These are phyloP conservation scores for Purpureocillium lavendulum DNA, from an alignment of 2,329 filamentous ascomycete genomes.

Conservation along the genomic window DNA sequence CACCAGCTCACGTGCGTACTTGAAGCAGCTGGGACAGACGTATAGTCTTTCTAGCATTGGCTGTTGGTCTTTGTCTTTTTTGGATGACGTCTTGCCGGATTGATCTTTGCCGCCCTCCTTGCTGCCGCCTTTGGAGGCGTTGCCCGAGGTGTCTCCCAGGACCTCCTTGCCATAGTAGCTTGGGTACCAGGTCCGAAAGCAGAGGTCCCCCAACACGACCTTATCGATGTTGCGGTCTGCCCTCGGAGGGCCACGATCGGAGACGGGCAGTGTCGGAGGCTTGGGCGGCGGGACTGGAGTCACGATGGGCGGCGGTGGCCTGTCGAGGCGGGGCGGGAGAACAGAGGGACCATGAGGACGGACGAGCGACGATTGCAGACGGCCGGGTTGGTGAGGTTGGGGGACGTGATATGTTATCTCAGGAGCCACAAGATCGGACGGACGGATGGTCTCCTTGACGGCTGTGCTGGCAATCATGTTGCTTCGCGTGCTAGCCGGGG, in stretches of 20 bases:
- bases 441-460: conserved; percentile 17
- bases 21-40: conserved; percentile 90
- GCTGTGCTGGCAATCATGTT: conserved; percentile 1
- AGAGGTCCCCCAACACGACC: conserved; percentile 75
- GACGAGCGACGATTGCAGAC: conserved; percentile 19
- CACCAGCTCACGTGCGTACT: conserved; percentile 64
- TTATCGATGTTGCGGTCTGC: conserved; percentile 74
- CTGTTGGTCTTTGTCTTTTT: conserved; percentile 24
- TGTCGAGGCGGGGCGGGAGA: conserved; percentile 18
- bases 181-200: conserved; percentile 87
- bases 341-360: conserved; percentile 24
- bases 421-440: conserved; percentile 28
- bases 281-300: conserved; percentile 27
- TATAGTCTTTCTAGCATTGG: conserved; percentile 62
- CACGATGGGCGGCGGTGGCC: conserved; percentile 16
- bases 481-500: neutral
- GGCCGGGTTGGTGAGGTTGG: conserved; percentile 19
- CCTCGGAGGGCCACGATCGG: conserved; percentile 26
- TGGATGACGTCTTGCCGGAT: conserved; percentile 17
- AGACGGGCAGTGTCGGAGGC: conserved; percentile 17
- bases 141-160: conserved; percentile 39
- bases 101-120: conserved; percentile 20
- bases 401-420: conserved; percentile 32
- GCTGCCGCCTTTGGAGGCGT: conserved; percentile 13
- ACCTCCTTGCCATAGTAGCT: conserved; percentile 78